A percentile compares a stretch with the other conserved stretches of the same genome.
These are phyloP conservation scores for Osmozyma mogii DNA, from an alignment of 805 yeast species.

Conservation along the genomic window DNA sequence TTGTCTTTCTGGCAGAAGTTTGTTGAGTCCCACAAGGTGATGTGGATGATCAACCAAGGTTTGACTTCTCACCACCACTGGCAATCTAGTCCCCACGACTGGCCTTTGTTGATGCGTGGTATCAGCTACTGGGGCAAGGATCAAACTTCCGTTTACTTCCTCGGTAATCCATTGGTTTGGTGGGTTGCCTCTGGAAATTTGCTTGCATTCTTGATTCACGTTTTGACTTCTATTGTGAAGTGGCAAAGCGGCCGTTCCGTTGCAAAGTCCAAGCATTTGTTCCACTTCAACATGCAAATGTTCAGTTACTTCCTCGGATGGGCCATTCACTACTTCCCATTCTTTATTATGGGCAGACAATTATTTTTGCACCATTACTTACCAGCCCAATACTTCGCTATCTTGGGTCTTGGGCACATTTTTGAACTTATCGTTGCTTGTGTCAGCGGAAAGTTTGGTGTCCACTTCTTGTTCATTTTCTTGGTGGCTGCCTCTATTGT, in stretches of 20 bases:
- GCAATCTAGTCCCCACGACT: slow-evolving; percentile 63
- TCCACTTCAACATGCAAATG: slow-evolving; percentile 58
- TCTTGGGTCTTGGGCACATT: slow-evolving; percentile 66
- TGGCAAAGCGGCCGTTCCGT: slow-evolving; percentile 52
- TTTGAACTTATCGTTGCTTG: slow-evolving; percentile 41
- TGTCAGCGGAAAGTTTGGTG: slow-evolving; percentile 31
- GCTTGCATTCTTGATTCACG: slow-evolving; percentile 41
- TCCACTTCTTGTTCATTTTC: slow-evolving; percentile 31
- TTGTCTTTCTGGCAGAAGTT: slow-evolving; percentile 53
- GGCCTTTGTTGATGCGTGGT: slow-evolving; percentile 75
- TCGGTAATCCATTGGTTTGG: slow-evolving; percentile 80
- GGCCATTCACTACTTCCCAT: slow-evolving; percentile 65
- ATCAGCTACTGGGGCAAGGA: slow-evolving; percentile 71
- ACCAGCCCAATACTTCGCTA: slow-evolving; percentile 86
- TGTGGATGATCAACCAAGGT: slow-evolving; percentile 74
- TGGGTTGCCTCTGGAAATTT: slow-evolving; percentile 57
- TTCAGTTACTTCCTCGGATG: slow-evolving; percentile 63
- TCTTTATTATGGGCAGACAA: slow-evolving; percentile 86
- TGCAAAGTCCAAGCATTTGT: slow-evolving; percentile 43
- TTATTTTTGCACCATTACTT: slow-evolving; percentile 88
- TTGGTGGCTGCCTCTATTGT: slow-evolving; percentile 43
- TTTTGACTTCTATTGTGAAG: slow-evolving; percentile 39
- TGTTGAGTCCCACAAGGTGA: slow-evolving; percentile 56
- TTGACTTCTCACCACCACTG: slow-evolving; percentile 62
- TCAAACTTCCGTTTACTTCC: slow-evolving; percentile 54